These are phyloP conservation scores for Umbilicaria muhlenbergii DNA, from an alignment of 495 filamentous ascomycete species.

Conservation along the genomic window DNA sequence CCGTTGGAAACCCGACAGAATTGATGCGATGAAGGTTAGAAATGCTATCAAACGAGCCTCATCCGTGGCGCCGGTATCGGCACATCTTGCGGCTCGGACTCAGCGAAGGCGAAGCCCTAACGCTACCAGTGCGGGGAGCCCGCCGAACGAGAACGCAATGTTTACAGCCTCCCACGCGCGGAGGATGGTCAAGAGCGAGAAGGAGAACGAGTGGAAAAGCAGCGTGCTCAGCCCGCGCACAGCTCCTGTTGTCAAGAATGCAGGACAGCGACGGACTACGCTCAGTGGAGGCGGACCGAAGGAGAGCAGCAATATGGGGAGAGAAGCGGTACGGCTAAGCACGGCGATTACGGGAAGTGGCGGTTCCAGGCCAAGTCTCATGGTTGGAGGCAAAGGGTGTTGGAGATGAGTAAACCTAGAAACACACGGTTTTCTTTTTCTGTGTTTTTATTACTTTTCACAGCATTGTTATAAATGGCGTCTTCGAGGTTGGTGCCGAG, in stretches of 20 bases:
- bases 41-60: slow-evolving; percentile 44
- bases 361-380: slow-evolving; percentile 10
- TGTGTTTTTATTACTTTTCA: neutral
- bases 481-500: too few relatives aligned
- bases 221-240: slow-evolving; percentile 51
- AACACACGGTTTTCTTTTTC: neutral
- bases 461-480: too few relatives aligned
- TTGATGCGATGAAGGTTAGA: slow-evolving; percentile 43
- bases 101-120: slow-evolving; percentile 52
- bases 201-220: slow-evolving; percentile 36
- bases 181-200: slow-evolving; percentile 53
- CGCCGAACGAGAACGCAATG: slow-evolving; percentile 41
- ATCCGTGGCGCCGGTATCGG: slow-evolving; percentile 19
- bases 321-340: slow-evolving; percentile 32
- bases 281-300: slow-evolving; percentile 33
- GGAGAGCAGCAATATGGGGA: slow-evolving; percentile 24
- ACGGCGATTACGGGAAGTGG: slow-evolving; percentile 11
- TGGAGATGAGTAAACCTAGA: slow-evolving; percentile 10
- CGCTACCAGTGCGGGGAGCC: slow-evolving; percentile 33
- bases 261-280: slow-evolving; percentile 31
- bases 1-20: slow-evolving; percentile 27
- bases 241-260: slow-evolving; percentile 48
- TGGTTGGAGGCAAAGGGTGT: slow-evolving; percentile 8
- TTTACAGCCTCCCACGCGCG: slow-evolving; percentile 57
- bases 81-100: slow-evolving; percentile 22